Conservation (phyloP, 306 rosid species). For the Cicer cuneatum region DNA sequence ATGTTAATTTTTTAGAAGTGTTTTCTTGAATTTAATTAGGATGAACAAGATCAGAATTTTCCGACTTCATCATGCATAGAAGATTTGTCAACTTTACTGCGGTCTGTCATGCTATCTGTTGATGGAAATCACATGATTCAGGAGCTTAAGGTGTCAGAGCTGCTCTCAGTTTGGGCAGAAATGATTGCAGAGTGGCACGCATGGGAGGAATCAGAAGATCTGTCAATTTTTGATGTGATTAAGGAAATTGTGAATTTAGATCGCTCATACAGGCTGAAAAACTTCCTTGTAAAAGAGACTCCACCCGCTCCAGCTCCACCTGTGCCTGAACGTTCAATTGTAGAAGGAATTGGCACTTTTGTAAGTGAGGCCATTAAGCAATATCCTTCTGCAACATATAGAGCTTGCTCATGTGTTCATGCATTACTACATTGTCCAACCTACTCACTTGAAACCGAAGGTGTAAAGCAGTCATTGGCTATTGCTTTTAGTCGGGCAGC, state of each 20-base stretch:
- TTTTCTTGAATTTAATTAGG: constrained; percentile 52
- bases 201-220: constrained; percentile 90
- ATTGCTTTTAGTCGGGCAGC: constrained; percentile 64
- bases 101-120: constrained; percentile 63
- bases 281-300: constrained; percentile 64
- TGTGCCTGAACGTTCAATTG: constrained; percentile 70
- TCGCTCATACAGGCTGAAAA: constrained; percentile 51
- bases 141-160: constrained; percentile 75
- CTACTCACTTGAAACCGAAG: constrained; percentile 67
- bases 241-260: constrained; percentile 72
- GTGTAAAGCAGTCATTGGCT: constrained; percentile 69
- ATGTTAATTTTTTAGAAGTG: background rate
- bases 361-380: constrained; percentile 72
- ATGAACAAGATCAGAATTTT: constrained; percentile 51
- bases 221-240: constrained; percentile 77
- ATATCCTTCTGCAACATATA: constrained; percentile 81
- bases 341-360: constrained; percentile 76
- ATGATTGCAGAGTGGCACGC: constrained; percentile 85
- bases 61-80: constrained; percentile 70
- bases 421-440: constrained; percentile 66
- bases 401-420: constrained; percentile 89
- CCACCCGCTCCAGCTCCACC: constrained; percentile 86
- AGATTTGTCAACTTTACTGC: constrained; percentile 73
- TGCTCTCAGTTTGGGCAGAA: constrained; percentile 78
- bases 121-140: constrained; percentile 58